These are phyloP conservation scores for Besnoitia besnoiti DNA, from an alignment of 169 alveolate species.

Conservation along the genomic window DNA sequence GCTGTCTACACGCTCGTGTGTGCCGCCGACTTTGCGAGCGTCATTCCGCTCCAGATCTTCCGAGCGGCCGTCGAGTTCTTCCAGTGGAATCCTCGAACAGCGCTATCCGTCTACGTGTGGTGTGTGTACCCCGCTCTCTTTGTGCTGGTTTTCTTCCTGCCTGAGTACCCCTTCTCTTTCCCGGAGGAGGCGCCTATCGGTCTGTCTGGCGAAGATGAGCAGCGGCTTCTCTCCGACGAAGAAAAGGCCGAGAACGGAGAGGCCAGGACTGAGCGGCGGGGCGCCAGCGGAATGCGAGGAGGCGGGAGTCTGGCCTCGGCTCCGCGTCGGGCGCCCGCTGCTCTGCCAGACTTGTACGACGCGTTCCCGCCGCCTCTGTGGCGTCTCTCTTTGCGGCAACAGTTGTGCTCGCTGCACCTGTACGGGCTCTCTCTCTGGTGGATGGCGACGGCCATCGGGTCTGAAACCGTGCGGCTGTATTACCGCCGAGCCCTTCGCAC, in stretches of 20 bases:
- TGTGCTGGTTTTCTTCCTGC: neutral
- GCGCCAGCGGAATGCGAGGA: too few relatives aligned
- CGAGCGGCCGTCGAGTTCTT: neutral
- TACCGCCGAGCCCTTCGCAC: neutral
- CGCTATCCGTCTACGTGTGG: slow-evolving; percentile 11
- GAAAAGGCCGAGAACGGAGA: neutral
- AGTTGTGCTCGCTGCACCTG: neutral
- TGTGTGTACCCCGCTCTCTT: neutral
- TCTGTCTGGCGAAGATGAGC: neutral
- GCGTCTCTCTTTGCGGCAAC: slow-evolving; percentile 1
- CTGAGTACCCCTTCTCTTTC: neutral
- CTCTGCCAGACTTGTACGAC: neutral
- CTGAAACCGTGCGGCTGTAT: slow-evolving; percentile 1
- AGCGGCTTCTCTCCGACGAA: neutral
- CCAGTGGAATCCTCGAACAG: neutral
- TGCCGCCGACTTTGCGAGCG: neutral
- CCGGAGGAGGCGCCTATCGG: neutral
- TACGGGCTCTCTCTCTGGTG: slow-evolving; percentile 32
- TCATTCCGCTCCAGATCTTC: slow-evolving; percentile 14
- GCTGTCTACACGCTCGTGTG: neutral
- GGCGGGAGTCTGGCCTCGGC: too few relatives aligned
- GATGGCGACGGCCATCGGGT: neutral
- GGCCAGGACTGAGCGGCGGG: too few relatives aligned
- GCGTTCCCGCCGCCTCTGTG: neutral
- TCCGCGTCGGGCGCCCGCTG: too few relatives aligned